Percentiles rank a stretch among this genome's conserved stretches.
Conservation (phyloP, 1,139 yeast genomes). For the Citeromyces siamensis region DNA sequence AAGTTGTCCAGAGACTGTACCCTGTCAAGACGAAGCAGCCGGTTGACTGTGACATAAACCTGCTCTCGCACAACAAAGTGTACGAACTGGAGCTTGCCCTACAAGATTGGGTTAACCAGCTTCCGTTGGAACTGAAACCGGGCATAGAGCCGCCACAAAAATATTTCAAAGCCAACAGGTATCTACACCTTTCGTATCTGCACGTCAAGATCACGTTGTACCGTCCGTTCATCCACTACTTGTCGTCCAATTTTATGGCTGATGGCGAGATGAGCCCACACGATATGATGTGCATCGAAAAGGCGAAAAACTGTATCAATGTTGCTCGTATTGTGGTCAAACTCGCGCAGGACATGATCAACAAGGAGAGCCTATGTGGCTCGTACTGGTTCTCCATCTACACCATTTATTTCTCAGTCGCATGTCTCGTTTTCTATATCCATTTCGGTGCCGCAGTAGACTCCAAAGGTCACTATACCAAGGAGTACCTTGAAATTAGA, state of each 20-base stretch:
- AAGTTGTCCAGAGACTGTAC: slow-evolving; percentile 41
- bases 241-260: slow-evolving; percentile 27
- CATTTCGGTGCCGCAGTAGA: slow-evolving; percentile 46
- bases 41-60: slow-evolving; percentile 8
- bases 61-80: slow-evolving; percentile 45
- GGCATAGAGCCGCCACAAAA: slow-evolving; percentile 60
- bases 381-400: slow-evolving; percentile 92
- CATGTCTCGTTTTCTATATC: slow-evolving; percentile 74
- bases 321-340: slow-evolving; percentile 80
- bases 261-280: slow-evolving; percentile 23
- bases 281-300: slow-evolving; percentile 43
- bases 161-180: slow-evolving; percentile 61
- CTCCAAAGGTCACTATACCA: slow-evolving; percentile 45
- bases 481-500: slow-evolving; percentile 47
- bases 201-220: slow-evolving; percentile 80
- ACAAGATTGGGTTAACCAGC: slow-evolving; percentile 59
- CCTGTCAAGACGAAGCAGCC: slow-evolving; percentile 31
- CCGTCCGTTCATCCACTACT: slow-evolving; percentile 84
- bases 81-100: slow-evolving; percentile 63
- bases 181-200: slow-evolving; percentile 66
- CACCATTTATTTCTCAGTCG: slow-evolving; percentile 86
- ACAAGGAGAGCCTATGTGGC: slow-evolving; percentile 63
- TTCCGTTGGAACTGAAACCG: slow-evolving; percentile 68
- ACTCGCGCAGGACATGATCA: slow-evolving; percentile 73
- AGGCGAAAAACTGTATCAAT: slow-evolving; percentile 77